A percentile compares a stretch with the other conserved stretches of the same genome.
Evolutionary conservation across 192 early-diverging fungal species (phyloP).

Genomic region (Linderina pennispora): DNA sequence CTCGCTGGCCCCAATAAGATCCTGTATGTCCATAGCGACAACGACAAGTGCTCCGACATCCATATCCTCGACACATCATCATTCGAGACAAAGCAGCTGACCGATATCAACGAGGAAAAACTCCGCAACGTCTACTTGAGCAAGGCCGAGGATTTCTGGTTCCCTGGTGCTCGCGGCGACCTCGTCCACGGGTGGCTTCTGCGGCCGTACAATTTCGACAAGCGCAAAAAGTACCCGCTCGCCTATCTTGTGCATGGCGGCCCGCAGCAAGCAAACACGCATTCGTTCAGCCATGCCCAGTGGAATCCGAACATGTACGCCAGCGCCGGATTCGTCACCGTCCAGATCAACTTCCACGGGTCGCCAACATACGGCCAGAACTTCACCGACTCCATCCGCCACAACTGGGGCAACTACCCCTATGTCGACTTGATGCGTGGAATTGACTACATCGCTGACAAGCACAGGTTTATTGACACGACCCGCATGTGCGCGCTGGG

Average conservation of each 20-base stretch:
- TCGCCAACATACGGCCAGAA: slow-evolving; percentile 71
- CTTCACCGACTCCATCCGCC: slow-evolving; percentile 59
- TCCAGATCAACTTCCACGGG: slow-evolving; percentile 67
- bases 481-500: slow-evolving; percentile 54
- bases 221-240: slow-evolving; percentile 55
- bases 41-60: slow-evolving; percentile 34
- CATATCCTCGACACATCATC: slow-evolving; percentile 24
- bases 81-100: slow-evolving; percentile 39
- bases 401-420: slow-evolving; percentile 69
- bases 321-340: slow-evolving; percentile 59
- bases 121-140: slow-evolving; percentile 40
- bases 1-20: slow-evolving; percentile 30
- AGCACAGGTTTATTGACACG: slow-evolving; percentile 47
- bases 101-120: slow-evolving; percentile 34
- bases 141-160: slow-evolving; percentile 56
- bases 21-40: slow-evolving; percentile 27
- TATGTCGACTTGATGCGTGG: slow-evolving; percentile 68
- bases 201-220: slow-evolving; percentile 35
- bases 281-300: slow-evolving; percentile 43
- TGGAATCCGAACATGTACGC: slow-evolving; percentile 74
- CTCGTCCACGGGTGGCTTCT: slow-evolving; percentile 22
- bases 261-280: slow-evolving; percentile 52
- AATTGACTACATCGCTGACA: slow-evolving; percentile 54
- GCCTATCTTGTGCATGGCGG: slow-evolving; percentile 76
- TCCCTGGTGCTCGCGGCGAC: slow-evolving; percentile 51